Base-by-base conservation (phyloP, 2,329 filamentous ascomycete species). In the Aureobasidium leucospermi region DNA sequence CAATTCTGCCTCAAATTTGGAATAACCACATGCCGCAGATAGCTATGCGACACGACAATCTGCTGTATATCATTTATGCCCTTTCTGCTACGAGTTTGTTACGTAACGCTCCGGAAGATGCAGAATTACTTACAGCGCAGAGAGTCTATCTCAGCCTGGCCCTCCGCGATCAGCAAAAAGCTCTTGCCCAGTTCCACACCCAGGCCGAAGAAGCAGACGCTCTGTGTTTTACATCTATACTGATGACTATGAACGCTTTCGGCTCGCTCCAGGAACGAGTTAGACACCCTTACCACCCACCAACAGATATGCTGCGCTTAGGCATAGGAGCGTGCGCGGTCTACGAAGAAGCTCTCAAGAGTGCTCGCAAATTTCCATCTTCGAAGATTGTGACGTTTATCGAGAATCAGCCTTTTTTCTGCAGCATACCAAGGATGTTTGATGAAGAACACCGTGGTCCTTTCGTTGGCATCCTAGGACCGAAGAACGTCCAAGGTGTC, bases 241-340 rank as follows among this genome's bases (percentile, higher is more conserved):
- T 70, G 10, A 65, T 69, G 46, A 65, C 65, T 29, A 64, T 70
- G 51, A 67, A 66, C 32, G 64, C 69, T 4, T 65, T 71, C 29
- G 66, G 65, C 3, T 65, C 66, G 48, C 62, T 71, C 1, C 66
- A 68, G 41, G 67, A 71, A 41, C 66, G 69, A 1, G 57, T 36
- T 31, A 39, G 38, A 7, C 61, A 63, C 15, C 66, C 64, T 10
- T 72, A 71, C 58, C 60, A 61, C 1, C 69, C 68, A 10, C 70
- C 70, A 2, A 63, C 68, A 8, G 66, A 70, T 39, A 71, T 69
- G 70, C 59, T 72, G 10, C 65, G 66, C n/a, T 64, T 71, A 48
- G 66, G 67, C 4, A 61, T 63, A 47, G 67, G 68, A 10, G 63
- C 65, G 16, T 65, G 62, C 16, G 65, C 66, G 5, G 65, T 71